Evolutionary conservation across 2,329 filamentous ascomycete genomes (phyloP), one percentile per base, ranked within the genome.

Genomic region (Colletotrichum cordylinicola): DNA sequence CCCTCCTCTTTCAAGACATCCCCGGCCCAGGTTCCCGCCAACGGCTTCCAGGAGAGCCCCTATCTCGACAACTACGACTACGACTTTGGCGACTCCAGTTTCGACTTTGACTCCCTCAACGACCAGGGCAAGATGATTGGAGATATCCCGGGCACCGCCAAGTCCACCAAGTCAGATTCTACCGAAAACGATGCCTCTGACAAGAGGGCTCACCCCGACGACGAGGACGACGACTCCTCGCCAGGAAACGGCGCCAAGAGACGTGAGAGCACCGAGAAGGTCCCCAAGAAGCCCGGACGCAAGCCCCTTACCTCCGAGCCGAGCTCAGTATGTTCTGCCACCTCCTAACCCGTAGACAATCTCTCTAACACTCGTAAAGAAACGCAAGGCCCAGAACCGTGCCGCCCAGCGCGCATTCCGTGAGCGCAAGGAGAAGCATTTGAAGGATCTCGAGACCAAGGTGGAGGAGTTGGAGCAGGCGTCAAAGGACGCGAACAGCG

Each of bases 301-400:
- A 99, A 99, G 89, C 97, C 96, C 24, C 89, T 98, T 81, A 98
- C 95, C 64, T 98, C 95, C 27, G 97, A 98, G 85, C 97, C 97
- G 29, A 98, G 95, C 80, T 97, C 96, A 79, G 96, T 98, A 93
- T 88, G 96, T 67, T 29, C 33, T 58, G 27, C 60, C 10, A 29
- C 21, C 10, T 21, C 61, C 10, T 29, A n/a, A 5, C 5, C 18
- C 7, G 9, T 27, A 52, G 24, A 75, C 62, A 9, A 52, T 37
- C 66, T 35, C 39, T 35, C 39, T 56, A 48, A 75, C 66, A 9
- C 13, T 18, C 12, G 39, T 78, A 62, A 81, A 98, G 95, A 98
- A 98, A 87, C 94, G 96, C 80, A 99, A 99, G 87, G 97, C 97
- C 12, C 96, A 98, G 82, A 98, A 98, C 80, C 92, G 96, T 79